Base-by-base conservation (phyloP, 768 basidiomycete genomes). In the Lepiota venenata region DNA sequence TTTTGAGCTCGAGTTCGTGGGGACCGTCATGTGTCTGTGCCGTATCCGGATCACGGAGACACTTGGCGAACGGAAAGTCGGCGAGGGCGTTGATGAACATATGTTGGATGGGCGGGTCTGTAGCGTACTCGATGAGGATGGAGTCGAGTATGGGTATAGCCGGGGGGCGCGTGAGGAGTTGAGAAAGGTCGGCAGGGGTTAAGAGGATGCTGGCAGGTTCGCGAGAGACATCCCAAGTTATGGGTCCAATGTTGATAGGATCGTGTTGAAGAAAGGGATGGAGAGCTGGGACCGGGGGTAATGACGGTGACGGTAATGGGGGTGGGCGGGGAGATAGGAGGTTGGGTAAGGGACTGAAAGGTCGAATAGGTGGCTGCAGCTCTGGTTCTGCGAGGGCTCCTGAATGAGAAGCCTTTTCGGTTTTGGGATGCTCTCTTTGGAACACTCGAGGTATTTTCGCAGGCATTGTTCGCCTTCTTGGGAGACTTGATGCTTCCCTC, bases 41-140 rank as follows among this genome's bases (percentile, higher is more conserved):
- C 12, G 52, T 44, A 47, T 54, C 44, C 3, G 53, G 53, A 43
- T 55, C 53, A n/a, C 53, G 46, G 47, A 47, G 53, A 35, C 53
- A 55, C 16, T 40, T 47, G 20, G 37, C 37, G 3, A 54, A 36
- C 16, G 52, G 53, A 11, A 55, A 55, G 15, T 55, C 46, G 20
- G 46, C 53, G 10, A 55, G 46, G 7, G 46, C 39, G 20, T 55
- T 55, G 40, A 55, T 55, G 15, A 55, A 55, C 43, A 55, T 41
- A 21, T 55, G 53, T 12, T 47, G 53, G 2, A 55, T n/a, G 9
- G 53, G 53, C 4, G 46, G 53, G 16, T 22, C 36, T 15, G 53
- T 43, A 35, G 53, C 53, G 10, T 21, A 18, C 21, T 48, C 39
- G 10, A 11, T 25, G 20, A 40, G 41, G 9, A 55, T 47, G n/a